Percentiles rank a stretch among this genome's conserved stretches.
phyloP scores from a whole-genome alignment of 83 land plant species.

The Thuja plicata region DNA sequence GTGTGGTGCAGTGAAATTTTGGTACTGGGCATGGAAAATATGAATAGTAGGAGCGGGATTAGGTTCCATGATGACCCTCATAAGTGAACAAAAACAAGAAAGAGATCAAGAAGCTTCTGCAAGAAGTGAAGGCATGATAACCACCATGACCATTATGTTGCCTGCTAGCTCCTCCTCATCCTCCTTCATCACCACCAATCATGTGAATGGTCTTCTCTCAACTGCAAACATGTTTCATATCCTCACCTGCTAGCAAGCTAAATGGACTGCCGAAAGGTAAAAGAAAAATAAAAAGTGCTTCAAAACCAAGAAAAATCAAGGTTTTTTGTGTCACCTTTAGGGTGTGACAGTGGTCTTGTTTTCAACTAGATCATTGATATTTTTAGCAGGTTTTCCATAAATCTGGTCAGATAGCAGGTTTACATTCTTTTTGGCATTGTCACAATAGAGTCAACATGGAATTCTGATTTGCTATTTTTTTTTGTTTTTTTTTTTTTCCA shows the following conservation, averaged over 20 bases:
- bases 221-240: neutral
- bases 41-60: neutral
- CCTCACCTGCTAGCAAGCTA: conserved; percentile 20
- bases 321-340: neutral
- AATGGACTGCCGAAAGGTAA: conserved; percentile 25
- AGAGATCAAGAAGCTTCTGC: neutral
- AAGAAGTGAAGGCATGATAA: neutral
- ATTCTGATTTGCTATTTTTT: neutral
- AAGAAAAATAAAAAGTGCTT: neutral
- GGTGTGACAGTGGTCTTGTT: neutral
- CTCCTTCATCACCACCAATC: neutral
- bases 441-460: neutral
- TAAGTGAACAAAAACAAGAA: neutral
- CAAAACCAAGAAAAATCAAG: too few relatives aligned
- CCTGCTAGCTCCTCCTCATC: too few relatives aligned
- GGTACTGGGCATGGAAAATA: neutral
- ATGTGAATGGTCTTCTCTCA: neutral
- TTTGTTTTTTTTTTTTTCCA: too few relatives aligned
- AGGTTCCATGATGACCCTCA: neutral
- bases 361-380: neutral
- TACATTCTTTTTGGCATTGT: neutral
- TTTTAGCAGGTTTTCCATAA: neutral
- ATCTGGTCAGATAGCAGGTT: neutral
- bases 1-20: neutral
- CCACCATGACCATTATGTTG: neutral